Evolutionary conservation across 129 eudicot genomes (phyloP), one percentile per base, ranked within the genome.

Genomic region (Arctium lappa): DNA sequence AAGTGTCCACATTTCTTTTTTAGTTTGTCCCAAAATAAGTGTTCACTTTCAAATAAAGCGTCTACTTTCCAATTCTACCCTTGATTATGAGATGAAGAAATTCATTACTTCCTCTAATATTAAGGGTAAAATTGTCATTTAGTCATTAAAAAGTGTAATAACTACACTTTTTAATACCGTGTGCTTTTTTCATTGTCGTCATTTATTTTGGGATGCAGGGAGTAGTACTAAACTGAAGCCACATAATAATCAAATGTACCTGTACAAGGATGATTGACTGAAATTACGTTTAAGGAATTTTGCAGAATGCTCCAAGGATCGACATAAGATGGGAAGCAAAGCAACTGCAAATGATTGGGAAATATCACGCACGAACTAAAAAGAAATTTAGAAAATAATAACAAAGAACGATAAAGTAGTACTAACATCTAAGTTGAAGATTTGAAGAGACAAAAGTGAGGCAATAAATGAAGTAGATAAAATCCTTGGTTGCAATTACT

Each of bases 401-500:
- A 22, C 63, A 8, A 72, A 56, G 40, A 70, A 66, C 6, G 53
- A 66, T 13, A 4, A 78, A 72, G 72, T 71, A 34, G 53, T 37
- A 78, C 94, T 90, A 40, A 94, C 98, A 91, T 89, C 86, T 94
- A 81, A 91, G 94, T 87, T 76, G 83, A 75, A 94, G 94, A 81
- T 94, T 69, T 79, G 98, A 94, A 33, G 90, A 82, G 81, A 89
- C 90, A 77, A 94, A 94, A 73, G 89, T 86, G 65, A 94, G 89
- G 86, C 93, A 94, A 92, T 91, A 94, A 34, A 91, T 85, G 82
- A 87, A 86, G 90, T 86, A 87, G 86, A 94, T 83, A 77, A 94
- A 94, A 89, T 94, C 97, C 77, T 90, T 94, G 56, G 97, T 88
- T 38, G 88, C 88, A 70, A 91, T 76, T 68, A 94, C 86, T 39